Conservation (phyloP, 257 asterid species). For the Petunia axillaris region DNA sequence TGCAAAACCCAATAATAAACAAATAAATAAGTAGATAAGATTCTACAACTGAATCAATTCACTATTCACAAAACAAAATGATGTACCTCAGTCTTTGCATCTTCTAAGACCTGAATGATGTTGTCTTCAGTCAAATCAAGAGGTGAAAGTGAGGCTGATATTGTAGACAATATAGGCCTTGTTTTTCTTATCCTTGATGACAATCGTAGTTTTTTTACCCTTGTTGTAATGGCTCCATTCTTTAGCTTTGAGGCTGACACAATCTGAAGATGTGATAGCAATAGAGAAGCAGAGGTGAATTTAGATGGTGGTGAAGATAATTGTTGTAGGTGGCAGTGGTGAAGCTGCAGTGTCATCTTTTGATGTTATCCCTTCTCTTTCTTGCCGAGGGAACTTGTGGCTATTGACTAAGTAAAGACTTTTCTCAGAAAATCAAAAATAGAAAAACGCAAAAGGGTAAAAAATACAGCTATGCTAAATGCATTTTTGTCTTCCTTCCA, state of each 20-base stretch:
- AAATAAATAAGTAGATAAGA: not conserved
- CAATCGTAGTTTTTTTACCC: constrained; percentile 29
- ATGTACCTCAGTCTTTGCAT: constrained; percentile 73
- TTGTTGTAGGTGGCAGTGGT: constrained; percentile 37
- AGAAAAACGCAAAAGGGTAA: not conserved
- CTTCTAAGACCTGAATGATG: constrained; percentile 57
- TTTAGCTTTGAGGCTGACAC: constrained; percentile 33
- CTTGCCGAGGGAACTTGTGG: not conserved
- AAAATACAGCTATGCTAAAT: no score
- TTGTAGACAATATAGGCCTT: constrained; percentile 1
- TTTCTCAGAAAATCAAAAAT: no score
- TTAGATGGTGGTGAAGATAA: constrained; percentile 29
- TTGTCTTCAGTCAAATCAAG: constrained; percentile 86
- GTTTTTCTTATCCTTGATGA: constrained; percentile 25
- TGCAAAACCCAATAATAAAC: constrained; percentile 36
- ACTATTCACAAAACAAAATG: not conserved
- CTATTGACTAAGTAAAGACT: constrained; percentile 1
- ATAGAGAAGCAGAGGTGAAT: constrained; percentile 24
- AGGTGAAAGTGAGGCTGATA: constrained; percentile 59
- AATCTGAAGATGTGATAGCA: constrained; percentile 26
- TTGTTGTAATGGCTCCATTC: constrained; percentile 23
- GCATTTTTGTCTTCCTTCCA: no score
- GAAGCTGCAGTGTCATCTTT: constrained; percentile 46
- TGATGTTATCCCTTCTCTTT: constrained; percentile 21
- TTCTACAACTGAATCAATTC: not conserved